A percentile compares a stretch with the other conserved stretches of the same genome.
phyloP scores from a whole-genome alignment of 768 basidiomycete species.

The Boletus huronensis region DNA sequence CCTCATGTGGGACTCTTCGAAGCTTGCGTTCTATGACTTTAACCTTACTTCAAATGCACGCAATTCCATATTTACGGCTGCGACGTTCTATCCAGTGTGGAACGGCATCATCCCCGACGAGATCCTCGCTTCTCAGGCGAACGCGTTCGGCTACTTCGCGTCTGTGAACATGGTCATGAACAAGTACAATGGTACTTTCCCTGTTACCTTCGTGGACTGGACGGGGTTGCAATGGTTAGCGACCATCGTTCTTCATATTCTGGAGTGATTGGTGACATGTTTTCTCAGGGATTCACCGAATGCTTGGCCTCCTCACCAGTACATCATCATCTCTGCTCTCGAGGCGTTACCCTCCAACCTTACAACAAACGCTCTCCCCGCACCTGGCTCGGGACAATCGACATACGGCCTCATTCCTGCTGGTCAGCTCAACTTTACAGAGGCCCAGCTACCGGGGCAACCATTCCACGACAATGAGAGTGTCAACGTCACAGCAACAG shows the following conservation, averaged over 20 bases:
- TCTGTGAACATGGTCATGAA: slow-evolving; percentile 75
- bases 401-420: slow-evolving; percentile 67
- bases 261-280: not conserved
- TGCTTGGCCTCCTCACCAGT: slow-evolving; percentile 83
- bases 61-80: slow-evolving; percentile 64
- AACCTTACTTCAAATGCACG: slow-evolving; percentile 67
- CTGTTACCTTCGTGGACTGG: slow-evolving; percentile 66
- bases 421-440: slow-evolving; percentile 79
- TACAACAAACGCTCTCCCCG: slow-evolving; percentile 53
- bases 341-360: slow-evolving; percentile 70
- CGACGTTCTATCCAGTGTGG: slow-evolving; percentile 86
- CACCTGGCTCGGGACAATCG: slow-evolving; percentile 47
- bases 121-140: slow-evolving; percentile 49
- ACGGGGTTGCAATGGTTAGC: slow-evolving; percentile 78
- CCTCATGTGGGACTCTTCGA: slow-evolving; percentile 76
- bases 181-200: slow-evolving; percentile 85
- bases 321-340: slow-evolving; percentile 77
- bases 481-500: slow-evolving; percentile 49
- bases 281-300: slow-evolving; percentile 75
- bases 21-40: slow-evolving; percentile 92
- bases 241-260: not conserved
- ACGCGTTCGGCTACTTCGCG: slow-evolving; percentile 71
- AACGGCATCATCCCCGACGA: slow-evolving; percentile 78
- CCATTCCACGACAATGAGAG: slow-evolving; percentile 36
- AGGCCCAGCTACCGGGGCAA: slow-evolving; percentile 70